Base-by-base conservation (phyloP, 2,329 filamentous ascomycete species). In the Niveomyces coronatus region DNA sequence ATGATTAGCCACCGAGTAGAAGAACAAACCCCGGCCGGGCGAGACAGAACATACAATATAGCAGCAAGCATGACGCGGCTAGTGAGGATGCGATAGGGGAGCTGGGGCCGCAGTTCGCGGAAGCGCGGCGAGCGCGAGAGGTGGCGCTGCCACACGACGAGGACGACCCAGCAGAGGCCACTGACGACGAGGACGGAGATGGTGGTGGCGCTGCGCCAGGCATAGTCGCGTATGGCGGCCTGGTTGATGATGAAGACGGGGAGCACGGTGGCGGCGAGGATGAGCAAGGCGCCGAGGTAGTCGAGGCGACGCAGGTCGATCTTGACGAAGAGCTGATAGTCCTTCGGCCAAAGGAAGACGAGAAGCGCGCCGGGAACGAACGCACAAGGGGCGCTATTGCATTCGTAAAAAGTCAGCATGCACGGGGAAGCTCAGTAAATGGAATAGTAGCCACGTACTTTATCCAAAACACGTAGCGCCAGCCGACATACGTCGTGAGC, bases 171-270 rank as follows among this genome's bases (percentile, higher is more conserved):
- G 27, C 40, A 43, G 5, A 46, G 32, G 16, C 45, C 46, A 23
- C 34, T 19, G 16, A 47, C 11, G 28, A 43, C 40, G 16, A 50
- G 39, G 13, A 49, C 27, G 20, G 35, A 24, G 9, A 50, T 45
- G 11, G 48, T 49, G 2, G 43, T 39, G 4, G 35, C 37, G 38
- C 46, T 47, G 31, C 35, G 26, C 48, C 48, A 50, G 24, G 41
- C 37, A 26, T 49, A 50, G 17, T 45, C 45, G 29, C 40, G 40
- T 28, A 45, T 44, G 16, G 45, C 44, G 10, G 37, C 45, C 30
- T 48, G 42, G 37, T 51, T 47, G 17, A 49, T 41, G 30, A 47
- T 47, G 40, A 51, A 51, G 22, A 51, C 47, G 13, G 48, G 45
- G 6, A 51, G 41, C 9, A 49, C 43, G 3, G 47, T 47, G 14